Conservation (phyloP, 2,329 filamentous ascomycete genomes). For the Stagonosporopsis chrysanthemi region DNA sequence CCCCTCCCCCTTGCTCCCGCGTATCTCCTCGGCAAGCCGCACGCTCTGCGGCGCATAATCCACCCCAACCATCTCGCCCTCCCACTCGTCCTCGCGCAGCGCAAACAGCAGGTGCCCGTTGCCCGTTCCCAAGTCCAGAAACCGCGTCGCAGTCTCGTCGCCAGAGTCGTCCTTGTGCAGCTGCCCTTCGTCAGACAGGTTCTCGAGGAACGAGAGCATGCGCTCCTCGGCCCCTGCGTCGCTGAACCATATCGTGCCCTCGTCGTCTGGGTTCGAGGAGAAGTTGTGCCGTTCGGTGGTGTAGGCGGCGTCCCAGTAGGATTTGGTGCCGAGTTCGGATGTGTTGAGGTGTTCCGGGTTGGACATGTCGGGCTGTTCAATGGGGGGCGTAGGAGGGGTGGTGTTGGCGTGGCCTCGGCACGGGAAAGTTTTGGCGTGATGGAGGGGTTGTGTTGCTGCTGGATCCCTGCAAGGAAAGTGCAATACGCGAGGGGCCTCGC, state of each 20-base stretch:
- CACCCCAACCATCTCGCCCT: slow-evolving; percentile 78
- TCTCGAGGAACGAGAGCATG: slow-evolving; percentile 68
- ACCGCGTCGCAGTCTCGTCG: slow-evolving; percentile 53
- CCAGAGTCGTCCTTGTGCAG: slow-evolving; percentile 52
- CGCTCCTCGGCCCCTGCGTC: slow-evolving; percentile 88
- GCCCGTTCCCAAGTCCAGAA: slow-evolving; percentile 90
- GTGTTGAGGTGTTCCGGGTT: slow-evolving; percentile 66
- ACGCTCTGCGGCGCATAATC: slow-evolving; percentile 85
- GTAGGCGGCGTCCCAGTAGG: slow-evolving; percentile 71
- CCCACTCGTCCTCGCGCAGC: slow-evolving; percentile 73
- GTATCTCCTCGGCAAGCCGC: slow-evolving; percentile 72
- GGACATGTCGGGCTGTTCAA: slow-evolving; percentile 31
- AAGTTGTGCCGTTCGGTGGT: slow-evolving; percentile 75
- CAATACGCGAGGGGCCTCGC: not conserved
- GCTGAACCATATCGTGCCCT: slow-evolving; percentile 95
- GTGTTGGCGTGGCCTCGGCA: not conserved
- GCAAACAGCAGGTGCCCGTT: slow-evolving; percentile 91
- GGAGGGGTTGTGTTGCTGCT: not conserved
- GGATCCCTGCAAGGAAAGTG: slow-evolving; percentile 2
- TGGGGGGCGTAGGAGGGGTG: too few relatives aligned
- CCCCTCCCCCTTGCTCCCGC: slow-evolving; percentile 41
- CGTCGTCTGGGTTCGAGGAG: slow-evolving; percentile 74
- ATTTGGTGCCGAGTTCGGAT: slow-evolving; percentile 83
- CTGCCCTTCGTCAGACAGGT: slow-evolving; percentile 60
- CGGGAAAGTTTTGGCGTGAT: slow-evolving; percentile 4